A percentile compares a stretch with the other conserved stretches of the same genome.
Conservation (phyloP, 371 early-diverging fungal species). For the Rhizopus arrhizus region DNA sequence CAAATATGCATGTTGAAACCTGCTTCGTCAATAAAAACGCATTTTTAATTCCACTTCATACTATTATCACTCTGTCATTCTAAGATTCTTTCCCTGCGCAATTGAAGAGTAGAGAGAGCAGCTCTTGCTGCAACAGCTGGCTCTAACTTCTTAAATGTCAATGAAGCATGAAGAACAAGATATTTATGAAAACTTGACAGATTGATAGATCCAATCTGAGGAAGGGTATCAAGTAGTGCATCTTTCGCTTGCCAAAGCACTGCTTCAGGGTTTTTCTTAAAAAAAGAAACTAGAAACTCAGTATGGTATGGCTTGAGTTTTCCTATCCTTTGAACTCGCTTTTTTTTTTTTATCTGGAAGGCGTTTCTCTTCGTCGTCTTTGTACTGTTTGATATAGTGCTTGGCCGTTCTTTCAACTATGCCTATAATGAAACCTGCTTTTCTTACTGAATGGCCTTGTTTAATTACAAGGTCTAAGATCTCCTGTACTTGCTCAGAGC, state of each 20-base stretch:
- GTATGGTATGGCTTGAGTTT: conserved; percentile 3
- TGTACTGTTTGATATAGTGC: conserved; percentile 17
- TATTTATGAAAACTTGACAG: background rate
- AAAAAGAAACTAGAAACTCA: conserved; percentile 1
- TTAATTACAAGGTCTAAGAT: conserved; percentile 6
- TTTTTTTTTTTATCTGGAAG: conserved; percentile 12
- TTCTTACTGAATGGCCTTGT: conserved; percentile 9
- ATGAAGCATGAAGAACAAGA: background rate
- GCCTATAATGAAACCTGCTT: background rate
- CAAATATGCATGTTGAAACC: conserved; percentile 7
- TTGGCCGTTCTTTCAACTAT: conserved; percentile 14
- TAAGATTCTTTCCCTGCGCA: conserved; percentile 1
- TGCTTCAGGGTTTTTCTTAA: too few species aligned
- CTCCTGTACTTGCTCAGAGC: background rate
- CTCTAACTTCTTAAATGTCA: conserved; percentile 6
- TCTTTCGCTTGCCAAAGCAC: background rate
- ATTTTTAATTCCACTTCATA: conserved; percentile 1
- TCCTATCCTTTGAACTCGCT: background rate
- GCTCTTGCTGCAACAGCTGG: background rate
- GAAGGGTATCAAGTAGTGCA: background rate
- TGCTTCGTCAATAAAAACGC: conserved; percentile 2
- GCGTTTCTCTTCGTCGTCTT: conserved; percentile 14
- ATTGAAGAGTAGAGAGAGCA: background rate
- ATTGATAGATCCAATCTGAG: background rate
- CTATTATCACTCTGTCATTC: conserved; percentile 6